A percentile compares a stretch with the other conserved stretches of the same genome.
Conservation (phyloP, 345 rosid species). For the Moringa oleifera region DNA sequence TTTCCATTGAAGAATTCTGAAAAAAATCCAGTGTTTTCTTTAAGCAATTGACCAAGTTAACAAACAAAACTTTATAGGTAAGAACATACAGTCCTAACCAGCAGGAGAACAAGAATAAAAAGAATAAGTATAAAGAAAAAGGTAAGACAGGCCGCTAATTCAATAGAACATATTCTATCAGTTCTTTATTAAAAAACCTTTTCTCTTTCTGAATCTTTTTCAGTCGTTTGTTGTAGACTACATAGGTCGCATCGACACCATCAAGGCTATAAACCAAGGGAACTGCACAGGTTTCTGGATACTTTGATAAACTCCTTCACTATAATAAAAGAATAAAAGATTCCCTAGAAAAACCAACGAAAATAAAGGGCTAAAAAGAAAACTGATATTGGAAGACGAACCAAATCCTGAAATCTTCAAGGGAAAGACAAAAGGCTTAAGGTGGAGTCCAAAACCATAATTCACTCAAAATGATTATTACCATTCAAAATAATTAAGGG, state of each 20-base stretch:
- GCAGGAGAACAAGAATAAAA: background rate
- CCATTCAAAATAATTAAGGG: background rate
- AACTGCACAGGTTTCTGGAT: background rate
- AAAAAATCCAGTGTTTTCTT: conserved; percentile 7
- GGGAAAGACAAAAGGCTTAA: background rate
- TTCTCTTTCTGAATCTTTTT: background rate
- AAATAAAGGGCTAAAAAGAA: background rate
- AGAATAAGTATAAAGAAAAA: background rate
- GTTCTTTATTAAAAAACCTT: background rate
- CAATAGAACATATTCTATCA: conserved; percentile 1
- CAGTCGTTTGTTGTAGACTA: background rate
- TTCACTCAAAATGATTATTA: no score
- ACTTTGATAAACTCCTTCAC: no score
- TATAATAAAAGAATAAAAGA: no score
- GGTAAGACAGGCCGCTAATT: background rate
- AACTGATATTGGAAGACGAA: conserved; percentile 1
- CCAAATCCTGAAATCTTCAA: background rate
- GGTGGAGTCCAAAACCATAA: no score
- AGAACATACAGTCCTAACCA: background rate
- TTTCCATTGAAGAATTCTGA: conserved; percentile 32
- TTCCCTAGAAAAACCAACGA: no score
- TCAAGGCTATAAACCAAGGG: conserved; percentile 7
- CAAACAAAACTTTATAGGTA: background rate
- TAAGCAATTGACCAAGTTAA: conserved; percentile 3
- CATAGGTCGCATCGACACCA: background rate